These are phyloP conservation scores for Syzygium grande DNA, from an alignment of 345 rosid genomes.

Conservation along the genomic window DNA sequence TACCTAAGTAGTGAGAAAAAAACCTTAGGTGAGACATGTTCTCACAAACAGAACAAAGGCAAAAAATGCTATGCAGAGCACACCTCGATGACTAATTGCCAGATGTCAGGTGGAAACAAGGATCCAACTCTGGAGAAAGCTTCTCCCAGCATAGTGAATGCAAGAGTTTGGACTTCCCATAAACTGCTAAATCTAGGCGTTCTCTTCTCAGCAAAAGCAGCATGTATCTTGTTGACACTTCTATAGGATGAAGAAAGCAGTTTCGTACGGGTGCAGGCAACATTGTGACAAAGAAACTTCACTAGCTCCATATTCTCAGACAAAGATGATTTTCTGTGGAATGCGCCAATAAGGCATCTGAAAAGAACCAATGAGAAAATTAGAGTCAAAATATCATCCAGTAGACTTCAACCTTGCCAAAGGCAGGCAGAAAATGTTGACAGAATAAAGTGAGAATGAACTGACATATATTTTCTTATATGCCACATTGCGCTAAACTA, in stretches of 20 bases:
- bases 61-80: not conserved
- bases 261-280: conserved; percentile 31
- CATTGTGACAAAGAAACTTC: conserved; percentile 51
- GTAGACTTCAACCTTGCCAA: not conserved
- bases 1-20: conserved; percentile 29
- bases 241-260: conserved; percentile 24
- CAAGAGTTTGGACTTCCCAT: conserved; percentile 56
- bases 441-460: not conserved
- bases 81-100: conserved; percentile 70
- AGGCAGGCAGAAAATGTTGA: not conserved
- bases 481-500: not conserved
- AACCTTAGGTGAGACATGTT: not conserved
- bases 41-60: not conserved
- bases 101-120: conserved; percentile 42
- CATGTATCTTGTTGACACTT: conserved; percentile 18
- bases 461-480: not conserved
- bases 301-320: conserved; percentile 45
- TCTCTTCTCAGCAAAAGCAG: conserved; percentile 31
- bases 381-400: not conserved
- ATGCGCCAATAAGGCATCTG: conserved; percentile 38
- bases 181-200: conserved; percentile 26
- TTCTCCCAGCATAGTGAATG: conserved; percentile 60
- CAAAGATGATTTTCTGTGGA: conserved; percentile 27
- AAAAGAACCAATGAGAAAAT: not conserved
- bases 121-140: conserved; percentile 45